phyloP scores from a whole-genome alignment of 2,329 filamentous ascomycete genomes.

The Phaeosphaeriaceae sp. region DNA sequence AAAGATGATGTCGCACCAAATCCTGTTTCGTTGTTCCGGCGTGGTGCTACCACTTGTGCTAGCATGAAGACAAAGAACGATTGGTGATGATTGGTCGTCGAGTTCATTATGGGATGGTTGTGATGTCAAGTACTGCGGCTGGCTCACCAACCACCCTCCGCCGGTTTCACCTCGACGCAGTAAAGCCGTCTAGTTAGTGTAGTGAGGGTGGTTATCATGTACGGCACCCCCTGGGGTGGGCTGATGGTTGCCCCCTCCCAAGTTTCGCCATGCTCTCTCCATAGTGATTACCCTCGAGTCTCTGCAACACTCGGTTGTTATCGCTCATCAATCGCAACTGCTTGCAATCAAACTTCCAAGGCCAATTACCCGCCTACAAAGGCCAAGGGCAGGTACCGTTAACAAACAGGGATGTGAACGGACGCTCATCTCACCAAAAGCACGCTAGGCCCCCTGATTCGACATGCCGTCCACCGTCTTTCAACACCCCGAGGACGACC shows the following conservation, averaged over 20 bases:
- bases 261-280: conserved; percentile 1
- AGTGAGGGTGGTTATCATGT: conserved; percentile 1
- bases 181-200: background rate
- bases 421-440: conserved; percentile 7
- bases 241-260: background rate
- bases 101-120: conserved; percentile 1
- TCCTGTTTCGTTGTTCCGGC: conserved; percentile 12
- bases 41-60: background rate
- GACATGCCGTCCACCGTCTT: conserved; percentile 11
- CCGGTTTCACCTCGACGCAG: conserved; percentile 8
- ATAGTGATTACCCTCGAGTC: background rate
- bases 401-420: conserved; percentile 6
- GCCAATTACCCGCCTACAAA: conserved; percentile 4
- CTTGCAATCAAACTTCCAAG: conserved; percentile 1
- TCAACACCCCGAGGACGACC: conserved; percentile 7
- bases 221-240: background rate
- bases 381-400: conserved; percentile 11
- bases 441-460: conserved; percentile 12
- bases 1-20: conserved; percentile 14
- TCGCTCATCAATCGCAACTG: background rate
- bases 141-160: conserved; percentile 7
- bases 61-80: background rate
- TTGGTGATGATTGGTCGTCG: background rate
- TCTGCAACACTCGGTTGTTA: background rate
- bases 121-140: conserved; percentile 12